A percentile compares a stretch with the other conserved stretches of the same genome.
These are phyloP conservation scores for Fusarium papillatum DNA, from an alignment of 2,329 filamentous ascomycete species.

Conservation along the genomic window DNA sequence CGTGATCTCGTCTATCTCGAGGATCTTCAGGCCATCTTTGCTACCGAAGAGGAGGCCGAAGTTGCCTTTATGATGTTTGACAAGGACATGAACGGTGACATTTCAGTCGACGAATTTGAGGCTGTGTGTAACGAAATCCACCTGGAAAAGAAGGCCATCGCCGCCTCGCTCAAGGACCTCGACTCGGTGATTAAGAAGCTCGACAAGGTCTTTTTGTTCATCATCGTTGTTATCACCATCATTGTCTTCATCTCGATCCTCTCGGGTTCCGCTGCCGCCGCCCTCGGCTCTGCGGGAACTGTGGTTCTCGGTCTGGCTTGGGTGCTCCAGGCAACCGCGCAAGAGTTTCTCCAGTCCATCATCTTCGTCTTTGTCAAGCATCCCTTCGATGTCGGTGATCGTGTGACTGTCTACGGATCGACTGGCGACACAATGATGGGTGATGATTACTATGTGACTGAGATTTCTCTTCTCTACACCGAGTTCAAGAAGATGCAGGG, in stretches of 20 bases:
- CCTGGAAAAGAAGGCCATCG: conserved; percentile 94
- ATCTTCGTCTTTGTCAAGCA: conserved; percentile 98
- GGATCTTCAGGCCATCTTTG: conserved; percentile 84
- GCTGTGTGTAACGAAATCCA: conserved; percentile 95
- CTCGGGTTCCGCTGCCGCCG: conserved; percentile 90
- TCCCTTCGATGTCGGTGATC: conserved; percentile 95
- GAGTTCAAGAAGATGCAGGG: conserved; percentile 99
- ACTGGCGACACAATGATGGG: conserved; percentile 83
- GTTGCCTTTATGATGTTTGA: conserved; percentile 94
- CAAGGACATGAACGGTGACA: conserved; percentile 96
- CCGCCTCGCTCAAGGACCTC: conserved; percentile 92
- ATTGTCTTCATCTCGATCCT: conserved; percentile 92
- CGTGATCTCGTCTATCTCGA: conserved; percentile 83
- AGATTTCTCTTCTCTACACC: conserved; percentile 92
- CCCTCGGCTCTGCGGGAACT: conserved; percentile 90
- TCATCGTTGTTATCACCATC: conserved; percentile 84
- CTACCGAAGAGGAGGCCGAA: conserved; percentile 87
- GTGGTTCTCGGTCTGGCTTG: conserved; percentile 91
- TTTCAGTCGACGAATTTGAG: conserved; percentile 95
- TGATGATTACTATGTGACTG: conserved; percentile 97
- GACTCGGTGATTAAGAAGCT: conserved; percentile 94
- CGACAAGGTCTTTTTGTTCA: conserved; percentile 89
- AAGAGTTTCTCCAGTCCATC: conserved; percentile 94
- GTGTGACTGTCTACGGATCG: conserved; percentile 92
- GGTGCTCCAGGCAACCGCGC: conserved; percentile 92